Evolutionary conservation across 2,329 filamentous ascomycete species (phyloP), one percentile per base, ranked within the genome.

Genomic region (Nectriaceae sp.): DNA sequence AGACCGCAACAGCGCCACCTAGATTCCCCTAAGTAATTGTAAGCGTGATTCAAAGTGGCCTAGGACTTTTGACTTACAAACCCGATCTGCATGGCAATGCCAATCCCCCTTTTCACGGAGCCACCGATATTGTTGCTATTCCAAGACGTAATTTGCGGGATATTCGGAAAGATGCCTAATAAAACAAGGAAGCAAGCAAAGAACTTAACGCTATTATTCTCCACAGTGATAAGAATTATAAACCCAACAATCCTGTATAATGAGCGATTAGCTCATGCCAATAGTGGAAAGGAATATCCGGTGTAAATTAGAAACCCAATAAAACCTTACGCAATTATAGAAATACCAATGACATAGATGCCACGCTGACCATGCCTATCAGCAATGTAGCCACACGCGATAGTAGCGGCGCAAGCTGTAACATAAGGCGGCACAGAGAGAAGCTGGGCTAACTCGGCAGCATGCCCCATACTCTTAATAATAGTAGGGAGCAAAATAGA

Each of bases 91-190:
- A 82, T 78, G 22, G 77, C 78, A 43, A 82, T 80, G 15, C 78
- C 78, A 10, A 79, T 77, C 36, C 73, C 76, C 44, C 78, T 71
- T 70, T 82, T 82, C 47, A 78, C 65, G 29, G 74, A 75, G 4
- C 77, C 78, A 3, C 76, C 77, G 41, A 83, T 79, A 56, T 83
- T 83, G 63, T 79, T 80, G n/a, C 75, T 75, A 47, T 82, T 81
- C 80, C 79, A 83, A 21, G 79, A 77, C 46, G 82, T 71, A 36
- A 75, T 75, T 22, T 80, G 72, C 5, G 80, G 78, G 3, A 82
- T 76, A 52, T 79, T 77, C 24, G 78, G 75, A 64, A 83, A 82
- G 55, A 69, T 68, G 15, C 67, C 67, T 4, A 56, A 63, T 21
- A 62, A 61, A 37, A 70, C 64, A 13, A 79, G 58, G 52, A 78